A percentile compares a stretch with the other conserved stretches of the same genome.
phyloP scores from a whole-genome alignment of 2,329 filamentous ascomycete genomes.

The Aureobasidium pullulans region DNA sequence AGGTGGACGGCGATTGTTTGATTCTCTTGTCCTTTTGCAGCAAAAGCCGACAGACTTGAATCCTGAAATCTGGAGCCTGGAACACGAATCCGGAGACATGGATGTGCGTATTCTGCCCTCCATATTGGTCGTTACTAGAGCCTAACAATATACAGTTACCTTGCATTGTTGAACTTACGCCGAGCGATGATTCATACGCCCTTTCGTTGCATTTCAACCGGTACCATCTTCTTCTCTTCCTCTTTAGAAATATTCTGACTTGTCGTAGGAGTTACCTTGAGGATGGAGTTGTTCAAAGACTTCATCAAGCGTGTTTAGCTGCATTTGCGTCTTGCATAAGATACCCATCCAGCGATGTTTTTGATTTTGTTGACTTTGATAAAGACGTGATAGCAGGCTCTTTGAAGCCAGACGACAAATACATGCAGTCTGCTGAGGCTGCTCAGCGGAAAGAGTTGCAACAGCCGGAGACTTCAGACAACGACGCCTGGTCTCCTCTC shows the following conservation, averaged over 20 bases:
- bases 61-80: conserved; percentile 42
- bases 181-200: conserved; percentile 44
- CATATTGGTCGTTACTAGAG: background rate
- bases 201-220: conserved; percentile 57
- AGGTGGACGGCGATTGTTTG: conserved; percentile 56
- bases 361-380: conserved; percentile 18
- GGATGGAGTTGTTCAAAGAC: background rate
- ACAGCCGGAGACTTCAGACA: background rate
- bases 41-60: conserved; percentile 44
- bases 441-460: background rate
- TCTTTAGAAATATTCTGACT: background rate
- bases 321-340: conserved; percentile 21
- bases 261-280: conserved; percentile 18
- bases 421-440: background rate
- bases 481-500: conserved; percentile 40
- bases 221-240: background rate
- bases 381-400: conserved; percentile 12
- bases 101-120: conserved; percentile 41
- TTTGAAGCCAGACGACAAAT: background rate
- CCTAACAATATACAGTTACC: conserved; percentile 12
- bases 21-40: conserved; percentile 74
- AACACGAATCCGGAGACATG: conserved; percentile 54
- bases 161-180: conserved; percentile 15
- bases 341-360: conserved; percentile 23
- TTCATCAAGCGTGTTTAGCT: conserved; percentile 13